Percentiles rank a stretch among this genome's conserved stretches.
phyloP scores from a whole-genome alignment of 2,329 filamentous ascomycete species.

The Colletotrichum ledebouriae region DNA sequence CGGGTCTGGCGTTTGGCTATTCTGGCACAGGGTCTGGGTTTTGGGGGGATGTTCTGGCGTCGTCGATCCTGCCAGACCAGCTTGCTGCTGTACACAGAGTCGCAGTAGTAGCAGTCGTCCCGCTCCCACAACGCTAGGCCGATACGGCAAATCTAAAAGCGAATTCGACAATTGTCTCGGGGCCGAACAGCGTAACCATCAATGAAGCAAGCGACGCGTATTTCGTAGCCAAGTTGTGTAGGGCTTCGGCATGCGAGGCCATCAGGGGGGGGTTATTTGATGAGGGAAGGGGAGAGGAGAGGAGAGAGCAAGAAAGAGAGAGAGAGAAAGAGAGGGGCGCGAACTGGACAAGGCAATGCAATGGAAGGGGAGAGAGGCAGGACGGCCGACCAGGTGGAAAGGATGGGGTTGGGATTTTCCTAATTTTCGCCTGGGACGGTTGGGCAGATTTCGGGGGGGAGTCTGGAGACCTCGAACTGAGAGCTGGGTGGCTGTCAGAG shows the following conservation, averaged over 20 bases:
- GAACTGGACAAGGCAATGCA: constrained; percentile 31
- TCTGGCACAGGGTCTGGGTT: constrained; percentile 1
- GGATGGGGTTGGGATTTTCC: constrained; percentile 48
- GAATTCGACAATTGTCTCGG: constrained; percentile 42
- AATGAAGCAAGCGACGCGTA: constrained; percentile 36
- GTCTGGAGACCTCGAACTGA: constrained; percentile 37
- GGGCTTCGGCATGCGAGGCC: constrained; percentile 37
- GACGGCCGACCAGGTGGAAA: constrained; percentile 39
- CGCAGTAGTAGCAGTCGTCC: constrained; percentile 17
- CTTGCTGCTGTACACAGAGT: constrained; percentile 9
- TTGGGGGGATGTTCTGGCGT: constrained; percentile 25
- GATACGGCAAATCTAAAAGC: constrained; percentile 34
- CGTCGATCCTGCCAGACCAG: constrained; percentile 36
- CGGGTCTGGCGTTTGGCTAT: constrained; percentile 15
- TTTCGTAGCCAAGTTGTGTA: constrained; percentile 34
- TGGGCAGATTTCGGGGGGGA: constrained; percentile 41
- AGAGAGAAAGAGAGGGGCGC: constrained; percentile 32
- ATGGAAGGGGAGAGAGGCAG: constrained; percentile 34
- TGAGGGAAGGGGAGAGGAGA: constrained; percentile 32
- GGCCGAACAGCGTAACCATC: constrained; percentile 39
- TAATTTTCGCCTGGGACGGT: constrained; percentile 45
- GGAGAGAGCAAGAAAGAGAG: constrained; percentile 20
- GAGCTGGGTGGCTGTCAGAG: constrained; percentile 21
- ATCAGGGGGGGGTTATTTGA: constrained; percentile 31
- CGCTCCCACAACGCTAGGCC: constrained; percentile 40